phyloP scores from a whole-genome alignment of 2,329 filamentous ascomycete genomes.

The Helminthosporium solani region DNA sequence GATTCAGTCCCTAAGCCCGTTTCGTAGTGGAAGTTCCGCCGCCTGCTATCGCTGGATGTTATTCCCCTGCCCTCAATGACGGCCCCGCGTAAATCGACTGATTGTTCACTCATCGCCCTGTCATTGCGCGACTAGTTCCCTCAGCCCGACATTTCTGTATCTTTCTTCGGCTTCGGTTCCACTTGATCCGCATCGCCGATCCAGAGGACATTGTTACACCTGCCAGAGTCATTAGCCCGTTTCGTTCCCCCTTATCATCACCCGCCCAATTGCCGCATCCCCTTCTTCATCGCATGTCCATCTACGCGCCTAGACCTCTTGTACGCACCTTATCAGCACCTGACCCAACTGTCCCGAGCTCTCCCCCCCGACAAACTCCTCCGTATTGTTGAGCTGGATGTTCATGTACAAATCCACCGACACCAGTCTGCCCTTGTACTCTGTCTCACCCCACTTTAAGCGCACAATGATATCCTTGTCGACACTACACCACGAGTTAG shows the following conservation, averaged over 20 bases:
- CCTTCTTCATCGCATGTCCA: neutral
- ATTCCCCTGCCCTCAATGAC: no score
- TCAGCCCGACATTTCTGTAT: conserved; percentile 46
- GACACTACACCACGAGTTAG: conserved; percentile 57
- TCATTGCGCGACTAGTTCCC: neutral
- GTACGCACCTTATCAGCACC: conserved; percentile 76
- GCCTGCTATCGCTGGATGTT: neutral
- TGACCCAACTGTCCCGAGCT: conserved; percentile 82
- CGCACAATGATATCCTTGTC: conserved; percentile 88
- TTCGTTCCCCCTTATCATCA: neutral
- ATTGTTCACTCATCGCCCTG: neutral
- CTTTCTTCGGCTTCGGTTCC: conserved; percentile 44
- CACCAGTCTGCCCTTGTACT: conserved; percentile 92
- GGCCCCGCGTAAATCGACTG: no score
- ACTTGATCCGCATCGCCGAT: conserved; percentile 62
- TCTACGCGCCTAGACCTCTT: neutral
- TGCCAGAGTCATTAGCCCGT: conserved; percentile 35
- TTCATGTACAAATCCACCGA: conserved; percentile 99
- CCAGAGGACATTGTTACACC: conserved; percentile 98
- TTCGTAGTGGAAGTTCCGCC: neutral
- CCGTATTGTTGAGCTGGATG: conserved; percentile 84
- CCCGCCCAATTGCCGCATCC: neutral
- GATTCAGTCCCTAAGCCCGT: neutral
- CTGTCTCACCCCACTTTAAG: conserved; percentile 96
- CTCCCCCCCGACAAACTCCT: conserved; percentile 90